Evolutionary conservation across 2,329 filamentous ascomycete species (phyloP).

Genomic region (Dendrostoma leiphaemia): DNA sequence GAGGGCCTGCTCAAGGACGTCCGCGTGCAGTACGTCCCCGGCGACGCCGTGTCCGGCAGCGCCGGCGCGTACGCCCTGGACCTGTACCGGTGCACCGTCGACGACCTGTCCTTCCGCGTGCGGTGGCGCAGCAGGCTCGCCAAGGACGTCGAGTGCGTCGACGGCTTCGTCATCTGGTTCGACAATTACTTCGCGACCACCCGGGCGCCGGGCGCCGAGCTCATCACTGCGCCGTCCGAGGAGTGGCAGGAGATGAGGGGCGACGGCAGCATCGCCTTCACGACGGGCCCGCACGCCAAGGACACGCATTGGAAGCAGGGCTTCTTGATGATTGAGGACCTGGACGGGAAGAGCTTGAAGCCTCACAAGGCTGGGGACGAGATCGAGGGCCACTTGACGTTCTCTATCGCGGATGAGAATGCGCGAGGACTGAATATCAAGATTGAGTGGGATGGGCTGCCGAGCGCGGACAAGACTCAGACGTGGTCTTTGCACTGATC

Average conservation of each 20-base stretch:
- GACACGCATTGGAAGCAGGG: conserved; percentile 92
- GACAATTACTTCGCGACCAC: conserved; percentile 84
- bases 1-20: conserved; percentile 77
- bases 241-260: conserved; percentile 58
- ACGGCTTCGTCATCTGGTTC: conserved; percentile 91
- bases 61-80: conserved; percentile 71
- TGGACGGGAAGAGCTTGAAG: conserved; percentile 33
- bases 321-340: conserved; percentile 66
- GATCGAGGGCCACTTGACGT: conserved; percentile 67
- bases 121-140: conserved; percentile 63
- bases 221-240: conserved; percentile 55
- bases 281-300: conserved; percentile 74
- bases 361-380: conserved; percentile 52
- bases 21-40: conserved; percentile 71
- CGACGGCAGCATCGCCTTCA: conserved; percentile 73
- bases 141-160: conserved; percentile 65
- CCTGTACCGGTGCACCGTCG: conserved; percentile 67
- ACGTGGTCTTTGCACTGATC: conserved; percentile 52
- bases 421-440: conserved; percentile 66
- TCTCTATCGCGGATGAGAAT: conserved; percentile 67
- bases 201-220: conserved; percentile 45
- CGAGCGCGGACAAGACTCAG: conserved; percentile 36
- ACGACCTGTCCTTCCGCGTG: conserved; percentile 74
- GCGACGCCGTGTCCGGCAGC: conserved; percentile 56
- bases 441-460: conserved; percentile 54